These are phyloP conservation scores for Akanthomyces lecanii DNA, from an alignment of 2,329 filamentous ascomycete genomes.

Conservation along the genomic window DNA sequence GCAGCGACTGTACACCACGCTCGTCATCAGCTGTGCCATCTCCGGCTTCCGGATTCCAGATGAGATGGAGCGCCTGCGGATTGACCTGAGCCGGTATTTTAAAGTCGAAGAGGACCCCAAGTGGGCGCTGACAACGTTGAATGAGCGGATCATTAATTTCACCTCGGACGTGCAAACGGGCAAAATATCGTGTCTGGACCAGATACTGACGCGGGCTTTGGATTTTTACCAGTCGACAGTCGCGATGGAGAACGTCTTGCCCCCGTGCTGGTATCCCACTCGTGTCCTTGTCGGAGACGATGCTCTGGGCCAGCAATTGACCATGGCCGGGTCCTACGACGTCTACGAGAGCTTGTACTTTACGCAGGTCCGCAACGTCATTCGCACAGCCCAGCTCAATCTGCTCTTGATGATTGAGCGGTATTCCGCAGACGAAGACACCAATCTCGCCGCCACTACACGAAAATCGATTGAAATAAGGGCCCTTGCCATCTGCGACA, in stretches of 20 bases:
- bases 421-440: neutral
- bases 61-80: constrained; percentile 7
- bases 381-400: constrained; percentile 22
- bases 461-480: constrained; percentile 7
- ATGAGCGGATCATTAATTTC: constrained; percentile 20
- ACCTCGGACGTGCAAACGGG: constrained; percentile 18
- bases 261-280: constrained; percentile 17
- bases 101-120: constrained; percentile 20
- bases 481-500: constrained; percentile 19
- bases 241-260: constrained; percentile 15
- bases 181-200: neutral
- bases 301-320: neutral
- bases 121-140: constrained; percentile 21
- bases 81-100: constrained; percentile 12
- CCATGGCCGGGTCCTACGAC: constrained; percentile 21
- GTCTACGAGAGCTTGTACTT: constrained; percentile 21
- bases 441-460: neutral
- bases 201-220: neutral
- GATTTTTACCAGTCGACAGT: constrained; percentile 6
- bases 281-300: neutral
- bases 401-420: constrained; percentile 17
- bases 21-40: constrained; percentile 16
- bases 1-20: constrained; percentile 19
- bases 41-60: constrained; percentile 18
- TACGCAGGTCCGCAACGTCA: constrained; percentile 24